These are phyloP conservation scores for Orbilia ellipsospora DNA, from an alignment of 2,329 filamentous ascomycete species.

Conservation along the genomic window DNA sequence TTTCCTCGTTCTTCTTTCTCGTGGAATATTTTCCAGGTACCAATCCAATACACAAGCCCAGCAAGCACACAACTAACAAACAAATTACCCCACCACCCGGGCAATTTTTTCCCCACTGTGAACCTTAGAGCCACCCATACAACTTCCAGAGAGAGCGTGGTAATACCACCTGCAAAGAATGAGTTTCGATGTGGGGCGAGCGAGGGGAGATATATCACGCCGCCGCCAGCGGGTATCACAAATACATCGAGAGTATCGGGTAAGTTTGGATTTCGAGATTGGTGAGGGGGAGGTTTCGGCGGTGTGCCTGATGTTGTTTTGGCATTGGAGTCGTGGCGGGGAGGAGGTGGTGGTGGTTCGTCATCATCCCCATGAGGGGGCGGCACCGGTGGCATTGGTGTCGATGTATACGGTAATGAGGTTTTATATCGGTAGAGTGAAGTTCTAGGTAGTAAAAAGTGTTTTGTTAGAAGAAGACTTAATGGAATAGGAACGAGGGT, in stretches of 20 bases:
- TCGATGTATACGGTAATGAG: not conserved
- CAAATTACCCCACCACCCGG: conserved; percentile 45
- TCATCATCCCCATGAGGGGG: conserved; percentile 43
- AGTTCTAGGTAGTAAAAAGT: not conserved
- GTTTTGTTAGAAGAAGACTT: not conserved
- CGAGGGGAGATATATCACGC: conserved; percentile 58
- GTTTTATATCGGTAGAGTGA: no score
- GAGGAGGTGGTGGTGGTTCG: conserved; percentile 56
- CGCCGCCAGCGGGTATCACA: conserved; percentile 58
- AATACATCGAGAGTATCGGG: conserved; percentile 57
- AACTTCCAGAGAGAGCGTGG: conserved; percentile 46
- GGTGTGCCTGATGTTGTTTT: conserved; percentile 55
- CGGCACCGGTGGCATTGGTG: conserved; percentile 21
- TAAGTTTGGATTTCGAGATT: conserved; percentile 44
- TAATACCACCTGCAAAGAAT: conserved; percentile 56
- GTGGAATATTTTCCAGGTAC: conserved; percentile 32
- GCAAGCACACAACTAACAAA: conserved; percentile 33
- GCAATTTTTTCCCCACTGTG: conserved; percentile 33
- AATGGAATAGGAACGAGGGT: not conserved
- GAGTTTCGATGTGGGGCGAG: conserved; percentile 57
- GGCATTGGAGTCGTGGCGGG: conserved; percentile 55
- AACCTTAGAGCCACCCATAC: conserved; percentile 29
- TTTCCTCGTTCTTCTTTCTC: conserved; percentile 44
- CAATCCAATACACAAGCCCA: conserved; percentile 45
- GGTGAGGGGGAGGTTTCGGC: conserved; percentile 45